These are phyloP conservation scores for Kwoniella europaea DNA, from an alignment of 768 basidiomycete genomes.

Conservation along the genomic window DNA sequence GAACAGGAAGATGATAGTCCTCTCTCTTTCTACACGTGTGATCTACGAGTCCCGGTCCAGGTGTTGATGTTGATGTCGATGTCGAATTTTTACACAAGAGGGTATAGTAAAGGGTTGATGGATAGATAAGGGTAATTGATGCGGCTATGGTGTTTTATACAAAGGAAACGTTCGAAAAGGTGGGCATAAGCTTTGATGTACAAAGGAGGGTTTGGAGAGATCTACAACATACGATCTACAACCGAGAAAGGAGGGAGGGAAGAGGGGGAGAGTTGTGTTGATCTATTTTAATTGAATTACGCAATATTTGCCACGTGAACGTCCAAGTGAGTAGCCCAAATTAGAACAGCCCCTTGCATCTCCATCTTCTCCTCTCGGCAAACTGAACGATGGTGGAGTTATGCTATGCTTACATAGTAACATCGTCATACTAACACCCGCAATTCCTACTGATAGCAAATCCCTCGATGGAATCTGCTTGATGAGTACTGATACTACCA, in stretches of 20 bases:
- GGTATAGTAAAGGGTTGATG: neutral
- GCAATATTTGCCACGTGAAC: slow-evolving; percentile 9
- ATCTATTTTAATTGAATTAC: neutral
- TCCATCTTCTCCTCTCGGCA: neutral
- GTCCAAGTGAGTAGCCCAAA: neutral
- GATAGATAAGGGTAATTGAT: neutral
- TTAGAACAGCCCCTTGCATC: neutral
- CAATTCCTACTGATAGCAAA: too few relatives aligned
- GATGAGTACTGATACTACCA: too few relatives aligned
- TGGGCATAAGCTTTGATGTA: neutral
- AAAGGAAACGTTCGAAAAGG: slow-evolving; percentile 7
- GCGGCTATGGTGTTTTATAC: slow-evolving; percentile 7
- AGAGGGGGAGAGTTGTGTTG: slow-evolving; percentile 2
- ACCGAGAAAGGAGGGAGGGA: neutral
- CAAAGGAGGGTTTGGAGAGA: slow-evolving; percentile 5
- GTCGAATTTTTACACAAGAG: neutral
- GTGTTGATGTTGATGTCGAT: slow-evolving; percentile 10
- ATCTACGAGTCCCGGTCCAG: neutral
- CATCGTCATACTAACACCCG: neutral
- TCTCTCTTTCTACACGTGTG: neutral
- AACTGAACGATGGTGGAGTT: neutral
- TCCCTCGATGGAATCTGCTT: too few relatives aligned
- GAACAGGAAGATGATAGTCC: neutral
- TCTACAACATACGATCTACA: neutral
- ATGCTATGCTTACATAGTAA: neutral